These are phyloP conservation scores for Pyrenochaeta sp. DNA, from an alignment of 2,329 filamentous ascomycete species.

Conservation along the genomic window DNA sequence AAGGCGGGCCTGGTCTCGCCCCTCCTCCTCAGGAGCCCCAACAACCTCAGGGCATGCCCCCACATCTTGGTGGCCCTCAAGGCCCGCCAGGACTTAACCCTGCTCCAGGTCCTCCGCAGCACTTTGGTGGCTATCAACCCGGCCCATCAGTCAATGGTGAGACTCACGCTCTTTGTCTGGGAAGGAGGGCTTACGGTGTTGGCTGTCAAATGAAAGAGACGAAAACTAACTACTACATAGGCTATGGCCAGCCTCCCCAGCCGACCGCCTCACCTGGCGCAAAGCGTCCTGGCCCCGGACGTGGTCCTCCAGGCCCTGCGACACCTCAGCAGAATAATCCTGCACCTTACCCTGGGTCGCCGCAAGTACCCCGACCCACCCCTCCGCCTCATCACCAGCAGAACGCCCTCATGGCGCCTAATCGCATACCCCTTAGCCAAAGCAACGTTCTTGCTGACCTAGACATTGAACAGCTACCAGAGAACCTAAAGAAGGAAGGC, in stretches of 20 bases:
- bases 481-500: slow-evolving; percentile 86
- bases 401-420: slow-evolving; percentile 37
- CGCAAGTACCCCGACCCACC: slow-evolving; percentile 81
- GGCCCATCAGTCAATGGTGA: slow-evolving; percentile 68
- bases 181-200: neutral
- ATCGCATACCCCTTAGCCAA: slow-evolving; percentile 57
- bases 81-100: slow-evolving; percentile 72
- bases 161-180: slow-evolving; percentile 28
- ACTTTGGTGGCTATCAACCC: slow-evolving; percentile 75
- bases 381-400: slow-evolving; percentile 60
- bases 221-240: slow-evolving; percentile 47
- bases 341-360: slow-evolving; percentile 87
- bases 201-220: neutral
- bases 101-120: slow-evolving; percentile 66
- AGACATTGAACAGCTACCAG: slow-evolving; percentile 83
- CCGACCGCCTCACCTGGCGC: slow-evolving; percentile 86
- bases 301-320: slow-evolving; percentile 70
- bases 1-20: slow-evolving; percentile 84
- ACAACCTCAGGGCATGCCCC: slow-evolving; percentile 64
- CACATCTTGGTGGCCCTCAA: slow-evolving; percentile 73
- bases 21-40: slow-evolving; percentile 68
- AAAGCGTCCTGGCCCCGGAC: slow-evolving; percentile 71
- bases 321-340: slow-evolving; percentile 92
- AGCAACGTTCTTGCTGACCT: slow-evolving; percentile 81
- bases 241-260: slow-evolving; percentile 84